Percentiles rank a stretch among this genome's conserved stretches.
phyloP scores from a whole-genome alignment of 75 land plant genomes.

The Cunninghamia lanceolata region DNA sequence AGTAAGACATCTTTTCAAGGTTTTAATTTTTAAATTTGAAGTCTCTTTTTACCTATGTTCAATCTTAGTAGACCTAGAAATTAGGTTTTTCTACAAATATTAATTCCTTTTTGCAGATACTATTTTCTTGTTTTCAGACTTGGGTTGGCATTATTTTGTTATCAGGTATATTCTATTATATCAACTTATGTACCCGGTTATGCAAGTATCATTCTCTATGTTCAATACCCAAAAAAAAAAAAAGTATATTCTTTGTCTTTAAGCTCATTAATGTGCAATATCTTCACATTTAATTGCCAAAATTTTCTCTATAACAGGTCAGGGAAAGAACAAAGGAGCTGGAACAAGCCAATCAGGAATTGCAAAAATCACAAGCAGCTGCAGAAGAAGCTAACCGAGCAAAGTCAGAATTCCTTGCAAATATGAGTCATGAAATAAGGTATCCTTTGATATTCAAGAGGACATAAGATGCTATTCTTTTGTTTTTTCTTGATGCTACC shows the following conservation, averaged over 20 bases:
- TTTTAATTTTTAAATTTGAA: neutral
- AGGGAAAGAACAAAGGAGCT: constrained; percentile 36
- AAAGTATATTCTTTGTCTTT: neutral
- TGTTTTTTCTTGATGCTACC: neutral
- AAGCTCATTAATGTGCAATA: neutral
- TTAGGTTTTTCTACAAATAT: neutral
- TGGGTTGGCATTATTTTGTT: neutral
- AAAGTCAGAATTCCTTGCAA: constrained; percentile 47
- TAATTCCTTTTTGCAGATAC: neutral
- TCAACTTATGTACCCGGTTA: neutral
- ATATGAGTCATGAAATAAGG: constrained; percentile 57
- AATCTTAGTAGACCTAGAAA: neutral
- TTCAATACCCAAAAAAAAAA: no score
- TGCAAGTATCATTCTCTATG: neutral
- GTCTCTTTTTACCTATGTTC: neutral
- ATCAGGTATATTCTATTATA: neutral
- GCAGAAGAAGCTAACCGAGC: constrained; percentile 52
- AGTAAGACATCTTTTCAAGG: neutral
- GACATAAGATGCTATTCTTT: neutral
- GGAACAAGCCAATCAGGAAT: constrained; percentile 32
- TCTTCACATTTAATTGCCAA: neutral
- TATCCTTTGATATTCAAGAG: neutral
- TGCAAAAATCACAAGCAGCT: constrained; percentile 44
- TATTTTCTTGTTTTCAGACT: constrained; percentile 9
- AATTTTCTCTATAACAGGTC: constrained; percentile 18